Evolutionary conservation across 768 basidiomycete genomes (phyloP).

Genomic region (Cystofilobasidium bisporidii): DNA sequence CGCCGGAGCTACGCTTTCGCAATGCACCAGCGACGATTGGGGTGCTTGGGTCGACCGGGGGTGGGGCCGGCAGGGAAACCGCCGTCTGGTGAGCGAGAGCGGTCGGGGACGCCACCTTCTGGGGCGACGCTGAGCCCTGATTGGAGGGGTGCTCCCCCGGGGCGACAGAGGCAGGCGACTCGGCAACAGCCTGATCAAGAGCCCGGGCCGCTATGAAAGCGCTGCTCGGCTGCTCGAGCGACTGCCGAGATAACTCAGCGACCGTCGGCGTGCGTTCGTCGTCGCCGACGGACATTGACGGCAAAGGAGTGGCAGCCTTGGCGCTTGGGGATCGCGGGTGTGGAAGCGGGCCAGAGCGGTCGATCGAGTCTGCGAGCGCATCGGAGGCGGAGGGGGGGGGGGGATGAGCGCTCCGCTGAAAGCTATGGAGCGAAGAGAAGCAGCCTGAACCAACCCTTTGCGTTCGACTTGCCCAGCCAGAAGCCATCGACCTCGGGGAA

Average conservation of each 20-base stretch:
- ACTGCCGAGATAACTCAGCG: not conserved
- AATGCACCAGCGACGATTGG: not conserved
- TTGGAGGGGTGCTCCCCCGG: too few relatives aligned
- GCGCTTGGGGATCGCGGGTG: not conserved
- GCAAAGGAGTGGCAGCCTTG: not conserved
- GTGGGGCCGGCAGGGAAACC: not conserved
- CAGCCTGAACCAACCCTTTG: conserved; percentile 2
- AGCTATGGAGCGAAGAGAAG: too few relatives aligned
- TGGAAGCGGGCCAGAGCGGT: not conserved
- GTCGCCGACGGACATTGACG: not conserved
- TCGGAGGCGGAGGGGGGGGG: not conserved
- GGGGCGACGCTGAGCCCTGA: not conserved
- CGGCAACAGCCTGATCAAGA: not conserved
- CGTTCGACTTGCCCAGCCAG: conserved; percentile 3
- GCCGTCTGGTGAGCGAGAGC: not conserved
- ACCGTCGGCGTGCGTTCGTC: not conserved
- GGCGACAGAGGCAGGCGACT: too few relatives aligned
- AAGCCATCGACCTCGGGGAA: conserved; percentile 9
- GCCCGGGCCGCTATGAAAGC: not conserved
- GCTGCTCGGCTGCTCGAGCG: not conserved
- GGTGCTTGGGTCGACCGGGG: not conserved
- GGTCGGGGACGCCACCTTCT: not conserved
- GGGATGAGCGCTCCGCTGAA: too few relatives aligned
- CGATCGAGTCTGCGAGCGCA: conserved; percentile 5
- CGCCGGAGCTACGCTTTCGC: not conserved